Conservation (phyloP, 495 filamentous ascomycete species). For the Penicillium desertorum region DNA sequence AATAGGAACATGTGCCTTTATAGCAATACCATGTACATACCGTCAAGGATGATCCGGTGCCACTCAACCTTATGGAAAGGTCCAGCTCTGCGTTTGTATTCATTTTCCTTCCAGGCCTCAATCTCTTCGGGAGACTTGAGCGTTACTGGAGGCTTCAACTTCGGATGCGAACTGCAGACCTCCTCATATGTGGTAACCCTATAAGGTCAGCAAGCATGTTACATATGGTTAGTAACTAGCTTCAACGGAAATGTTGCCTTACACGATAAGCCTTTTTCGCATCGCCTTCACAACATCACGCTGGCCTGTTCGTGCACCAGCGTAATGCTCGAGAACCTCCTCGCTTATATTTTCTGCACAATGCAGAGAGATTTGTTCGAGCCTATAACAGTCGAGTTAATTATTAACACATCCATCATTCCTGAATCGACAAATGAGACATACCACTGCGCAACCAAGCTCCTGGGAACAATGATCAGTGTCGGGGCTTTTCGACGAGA, state of each 20-base stretch:
- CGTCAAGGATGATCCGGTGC: slow-evolving; percentile 59
- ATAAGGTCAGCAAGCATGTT: slow-evolving; percentile 1
- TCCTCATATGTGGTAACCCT: slow-evolving; percentile 55
- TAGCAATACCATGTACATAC: slow-evolving; percentile 23
- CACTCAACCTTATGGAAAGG: slow-evolving; percentile 51
- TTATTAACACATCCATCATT: background rate
- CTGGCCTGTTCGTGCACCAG: slow-evolving; percentile 1
- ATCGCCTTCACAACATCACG: slow-evolving; percentile 11
- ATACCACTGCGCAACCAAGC: slow-evolving; percentile 47
- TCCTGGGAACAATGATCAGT: slow-evolving; percentile 50
- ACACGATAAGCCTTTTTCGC: slow-evolving; percentile 30
- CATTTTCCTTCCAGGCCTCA: slow-evolving; percentile 36
- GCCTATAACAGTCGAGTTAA: background rate
- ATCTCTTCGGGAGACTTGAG: slow-evolving; percentile 27
- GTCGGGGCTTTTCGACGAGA: slow-evolving; percentile 38
- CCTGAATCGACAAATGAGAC: background rate
- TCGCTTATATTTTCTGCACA: slow-evolving; percentile 20
- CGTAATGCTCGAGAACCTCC: slow-evolving; percentile 17
- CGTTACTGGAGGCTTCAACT: slow-evolving; percentile 26
- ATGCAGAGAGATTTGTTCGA: slow-evolving; percentile 13
- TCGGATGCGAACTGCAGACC: slow-evolving; percentile 51
- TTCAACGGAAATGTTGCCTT: slow-evolving; percentile 1
- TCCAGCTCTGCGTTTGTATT: slow-evolving; percentile 32
- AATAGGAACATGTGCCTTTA: background rate
- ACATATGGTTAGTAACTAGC: background rate